A percentile compares a stretch with the other conserved stretches of the same genome.
phyloP scores from a whole-genome alignment of 257 asterid species.

The Linderniella brevidens region DNA sequence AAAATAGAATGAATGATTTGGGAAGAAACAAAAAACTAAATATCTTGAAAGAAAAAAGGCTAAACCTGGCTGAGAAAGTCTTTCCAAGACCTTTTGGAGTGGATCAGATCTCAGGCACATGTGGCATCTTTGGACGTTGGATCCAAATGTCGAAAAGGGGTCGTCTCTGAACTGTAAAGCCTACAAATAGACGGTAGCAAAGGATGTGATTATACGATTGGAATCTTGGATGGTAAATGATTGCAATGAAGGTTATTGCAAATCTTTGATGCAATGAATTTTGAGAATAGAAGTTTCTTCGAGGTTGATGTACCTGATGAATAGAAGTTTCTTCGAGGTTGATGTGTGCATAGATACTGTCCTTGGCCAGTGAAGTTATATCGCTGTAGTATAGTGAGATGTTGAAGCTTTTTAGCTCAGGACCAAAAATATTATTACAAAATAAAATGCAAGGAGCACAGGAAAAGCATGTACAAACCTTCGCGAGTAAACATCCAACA shows the following conservation, averaged over 20 bases:
- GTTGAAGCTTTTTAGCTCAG: constrained; percentile 5
- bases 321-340: constrained; percentile 76
- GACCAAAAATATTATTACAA: background rate
- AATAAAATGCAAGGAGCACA: background rate
- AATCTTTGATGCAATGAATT: background rate
- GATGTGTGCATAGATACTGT: constrained; percentile 59
- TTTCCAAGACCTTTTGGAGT: constrained; percentile 61
- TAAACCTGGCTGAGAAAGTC: constrained; percentile 85
- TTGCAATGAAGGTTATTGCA: background rate
- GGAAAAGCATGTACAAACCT: constrained; percentile 30
- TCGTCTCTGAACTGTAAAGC: constrained; percentile 87
- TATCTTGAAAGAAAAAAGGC: constrained; percentile 2
- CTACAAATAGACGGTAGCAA: constrained; percentile 18
- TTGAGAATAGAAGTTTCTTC: background rate
- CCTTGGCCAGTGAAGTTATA: constrained; percentile 90
- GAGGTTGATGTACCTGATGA: constrained; percentile 39
- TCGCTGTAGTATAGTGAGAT: constrained; percentile 47
- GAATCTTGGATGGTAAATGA: background rate
- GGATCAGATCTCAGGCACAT: constrained; percentile 92
- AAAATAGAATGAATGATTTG: background rate
- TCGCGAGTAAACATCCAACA: constrained; percentile 84
- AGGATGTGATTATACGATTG: background rate
- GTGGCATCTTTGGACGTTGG: constrained; percentile 60
- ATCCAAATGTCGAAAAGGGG: constrained; percentile 38
- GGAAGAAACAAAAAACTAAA: background rate